Conservation (phyloP, 768 basidiomycete species). For the Xerocomellus dryophilus region DNA sequence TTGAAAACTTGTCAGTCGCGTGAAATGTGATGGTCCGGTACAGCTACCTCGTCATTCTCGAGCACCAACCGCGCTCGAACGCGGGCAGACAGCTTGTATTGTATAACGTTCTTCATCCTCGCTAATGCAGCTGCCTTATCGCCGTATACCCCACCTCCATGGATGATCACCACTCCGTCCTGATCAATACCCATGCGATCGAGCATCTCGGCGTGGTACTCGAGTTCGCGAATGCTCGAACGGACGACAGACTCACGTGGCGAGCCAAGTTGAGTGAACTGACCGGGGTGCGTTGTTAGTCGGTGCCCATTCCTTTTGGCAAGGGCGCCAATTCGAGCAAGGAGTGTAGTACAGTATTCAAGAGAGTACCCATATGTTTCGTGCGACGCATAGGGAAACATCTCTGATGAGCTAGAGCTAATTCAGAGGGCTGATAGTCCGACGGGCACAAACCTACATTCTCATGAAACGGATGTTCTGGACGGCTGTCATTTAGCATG, state of each 20-base stretch:
- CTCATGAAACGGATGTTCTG: slow-evolving; percentile 83
- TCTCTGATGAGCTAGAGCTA: slow-evolving; percentile 63
- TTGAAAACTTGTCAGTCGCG: background rate
- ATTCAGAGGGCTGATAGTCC: background rate
- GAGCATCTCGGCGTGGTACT: slow-evolving; percentile 87
- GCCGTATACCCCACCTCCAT: slow-evolving; percentile 81
- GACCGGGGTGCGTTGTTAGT: slow-evolving; percentile 86
- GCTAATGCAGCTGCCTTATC: slow-evolving; percentile 71
- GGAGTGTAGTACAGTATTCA: slow-evolving; percentile 59
- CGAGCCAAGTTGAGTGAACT: slow-evolving; percentile 80
- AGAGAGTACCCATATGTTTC: slow-evolving; percentile 76
- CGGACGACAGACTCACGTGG: slow-evolving; percentile 72
- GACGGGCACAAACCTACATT: slow-evolving; percentile 32
- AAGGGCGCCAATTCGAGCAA: slow-evolving; percentile 58
- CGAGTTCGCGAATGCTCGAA: slow-evolving; percentile 74
- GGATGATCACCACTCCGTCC: slow-evolving; percentile 89
- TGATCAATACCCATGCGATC: slow-evolving; percentile 76
- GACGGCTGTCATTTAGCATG: background rate
- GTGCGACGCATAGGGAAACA: slow-evolving; percentile 93
- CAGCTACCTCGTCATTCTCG: slow-evolving; percentile 87
- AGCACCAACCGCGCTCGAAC: slow-evolving; percentile 75
- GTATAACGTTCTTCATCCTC: slow-evolving; percentile 71
- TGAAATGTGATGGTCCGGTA: background rate
- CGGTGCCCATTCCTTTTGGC: slow-evolving; percentile 72
- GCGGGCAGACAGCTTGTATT: slow-evolving; percentile 51